Evolutionary conservation across 108 stramenopile species (phyloP).

Genomic region (Chaetoceros tenuissimus): DNA sequence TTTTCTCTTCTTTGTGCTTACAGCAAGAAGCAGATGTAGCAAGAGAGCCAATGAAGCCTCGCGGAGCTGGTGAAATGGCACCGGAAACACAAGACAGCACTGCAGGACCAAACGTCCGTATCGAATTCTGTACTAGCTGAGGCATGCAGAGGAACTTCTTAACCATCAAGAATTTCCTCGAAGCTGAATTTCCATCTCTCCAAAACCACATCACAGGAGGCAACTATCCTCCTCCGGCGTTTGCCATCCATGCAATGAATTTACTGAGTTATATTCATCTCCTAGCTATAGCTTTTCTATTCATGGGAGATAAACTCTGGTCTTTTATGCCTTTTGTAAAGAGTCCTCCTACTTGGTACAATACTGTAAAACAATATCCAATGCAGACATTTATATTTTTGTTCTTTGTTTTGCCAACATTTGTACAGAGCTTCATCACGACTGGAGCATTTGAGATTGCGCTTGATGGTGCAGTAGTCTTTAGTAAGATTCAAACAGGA

Average conservation of each 20-base stretch:
- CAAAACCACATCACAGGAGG: constrained; percentile 43
- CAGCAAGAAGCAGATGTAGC: too few relatives aligned
- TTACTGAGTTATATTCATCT: constrained; percentile 35
- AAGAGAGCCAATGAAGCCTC: too few relatives aligned
- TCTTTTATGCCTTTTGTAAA: constrained; percentile 28
- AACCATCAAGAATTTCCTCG: constrained; percentile 56
- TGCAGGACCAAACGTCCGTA: constrained; percentile 14
- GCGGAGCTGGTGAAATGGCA: too few relatives aligned
- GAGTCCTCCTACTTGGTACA: constrained; percentile 23
- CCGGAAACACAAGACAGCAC: too few relatives aligned
- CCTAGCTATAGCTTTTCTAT: constrained; percentile 23
- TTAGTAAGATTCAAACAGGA: constrained; percentile 45
- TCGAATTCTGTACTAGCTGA: constrained; percentile 54
- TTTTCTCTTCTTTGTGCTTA: too few relatives aligned
- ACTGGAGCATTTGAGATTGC: constrained; percentile 80
- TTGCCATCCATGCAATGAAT: constrained; percentile 24
- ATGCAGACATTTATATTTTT: constrained; percentile 33
- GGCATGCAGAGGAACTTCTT: constrained; percentile 82
- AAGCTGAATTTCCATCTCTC: constrained; percentile 52
- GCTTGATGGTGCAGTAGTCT: constrained; percentile 47
- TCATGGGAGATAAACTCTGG: constrained; percentile 41
- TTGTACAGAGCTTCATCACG: constrained; percentile 26
- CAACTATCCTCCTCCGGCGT: constrained; percentile 57
- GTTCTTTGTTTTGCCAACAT: constrained; percentile 53
- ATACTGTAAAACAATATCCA: constrained; percentile 36